Percentiles rank a stretch among this genome's conserved stretches.
Conservation (phyloP, 176 grass and related monocot species). For the Poa pratensis region DNA sequence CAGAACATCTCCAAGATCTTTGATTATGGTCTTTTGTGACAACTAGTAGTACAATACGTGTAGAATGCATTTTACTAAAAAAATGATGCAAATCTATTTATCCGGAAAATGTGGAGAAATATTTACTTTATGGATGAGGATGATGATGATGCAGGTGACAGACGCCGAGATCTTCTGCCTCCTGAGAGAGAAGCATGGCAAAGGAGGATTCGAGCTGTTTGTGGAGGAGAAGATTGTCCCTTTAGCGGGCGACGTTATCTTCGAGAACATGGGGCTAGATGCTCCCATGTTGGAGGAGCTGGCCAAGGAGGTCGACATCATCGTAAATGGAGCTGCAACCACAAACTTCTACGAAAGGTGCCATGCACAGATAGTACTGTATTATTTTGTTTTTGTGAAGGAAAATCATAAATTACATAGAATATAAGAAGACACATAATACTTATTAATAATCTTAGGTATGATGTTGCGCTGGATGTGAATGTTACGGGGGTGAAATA, state of each 20-base stretch:
- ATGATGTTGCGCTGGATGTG: slow-evolving; percentile 62
- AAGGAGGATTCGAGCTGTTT: slow-evolving; percentile 46
- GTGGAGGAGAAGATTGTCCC: slow-evolving; percentile 62
- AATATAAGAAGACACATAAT: background rate
- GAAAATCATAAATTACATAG: background rate
- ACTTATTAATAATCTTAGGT: slow-evolving; percentile 26
- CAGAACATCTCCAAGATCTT: background rate
- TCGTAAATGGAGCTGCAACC: slow-evolving; percentile 80
- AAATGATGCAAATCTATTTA: background rate
- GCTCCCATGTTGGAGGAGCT: slow-evolving; percentile 40
- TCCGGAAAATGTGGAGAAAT: background rate
- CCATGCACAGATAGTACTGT: background rate
- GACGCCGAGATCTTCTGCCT: slow-evolving; percentile 64
- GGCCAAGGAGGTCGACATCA: slow-evolving; percentile 53
- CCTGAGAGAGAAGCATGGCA: slow-evolving; percentile 63
- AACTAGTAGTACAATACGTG: background rate
- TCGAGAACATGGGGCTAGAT: slow-evolving; percentile 64
- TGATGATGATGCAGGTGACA: slow-evolving; percentile 54
- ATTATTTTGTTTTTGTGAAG: background rate
- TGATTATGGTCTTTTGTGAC: too few relatives aligned
- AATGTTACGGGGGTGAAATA: slow-evolving; percentile 67
- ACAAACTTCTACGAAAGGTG: slow-evolving; percentile 81
- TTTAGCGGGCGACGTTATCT: slow-evolving; percentile 68
- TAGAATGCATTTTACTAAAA: background rate
- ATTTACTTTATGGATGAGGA: background rate